phyloP scores from a whole-genome alignment of 345 rosid genomes.

The Xanthoceras sorbifolium region DNA sequence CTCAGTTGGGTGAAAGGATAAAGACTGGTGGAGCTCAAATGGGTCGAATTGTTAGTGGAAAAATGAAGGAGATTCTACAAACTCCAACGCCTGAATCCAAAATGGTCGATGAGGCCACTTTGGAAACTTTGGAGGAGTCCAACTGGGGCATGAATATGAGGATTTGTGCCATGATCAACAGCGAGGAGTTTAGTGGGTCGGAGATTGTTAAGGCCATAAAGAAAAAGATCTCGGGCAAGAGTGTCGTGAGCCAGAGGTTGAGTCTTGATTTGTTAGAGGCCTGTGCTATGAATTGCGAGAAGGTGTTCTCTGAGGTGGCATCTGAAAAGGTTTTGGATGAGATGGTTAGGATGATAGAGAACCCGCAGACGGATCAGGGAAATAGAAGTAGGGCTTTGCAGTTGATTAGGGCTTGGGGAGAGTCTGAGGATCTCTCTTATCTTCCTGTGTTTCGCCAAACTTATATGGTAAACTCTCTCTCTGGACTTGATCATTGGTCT shows the following conservation, averaged over 20 bases:
- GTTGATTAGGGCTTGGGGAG: constrained; percentile 84
- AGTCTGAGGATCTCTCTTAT: constrained; percentile 70
- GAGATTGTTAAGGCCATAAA: constrained; percentile 74
- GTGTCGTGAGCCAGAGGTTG: constrained; percentile 54
- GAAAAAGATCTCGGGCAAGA: constrained; percentile 67
- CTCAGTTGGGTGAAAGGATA: constrained; percentile 73
- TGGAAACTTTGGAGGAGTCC: constrained; percentile 69
- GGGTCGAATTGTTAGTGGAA: constrained; percentile 74
- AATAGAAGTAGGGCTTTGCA: constrained; percentile 61
- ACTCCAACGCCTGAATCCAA: constrained; percentile 73
- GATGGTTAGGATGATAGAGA: constrained; percentile 75
- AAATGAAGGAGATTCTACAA: constrained; percentile 82
- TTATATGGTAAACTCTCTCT: constrained; percentile 44
- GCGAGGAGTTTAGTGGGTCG: constrained; percentile 58
- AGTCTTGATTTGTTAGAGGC: constrained; percentile 82
- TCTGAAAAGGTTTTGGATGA: constrained; percentile 84
- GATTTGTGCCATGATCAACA: constrained; percentile 79
- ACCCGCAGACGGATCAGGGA: constrained; percentile 48
- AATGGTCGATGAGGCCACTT: constrained; percentile 87
- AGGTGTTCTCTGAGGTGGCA: constrained; percentile 76
- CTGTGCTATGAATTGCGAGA: constrained; percentile 73
- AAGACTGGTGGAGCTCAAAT: constrained; percentile 82
- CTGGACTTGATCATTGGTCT: background rate
- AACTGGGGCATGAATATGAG: constrained; percentile 93
- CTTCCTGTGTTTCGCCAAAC: constrained; percentile 83